Evolutionary conservation across 2,329 filamentous ascomycete genomes (phyloP).

Genomic region (Diaporthe ampelina): DNA sequence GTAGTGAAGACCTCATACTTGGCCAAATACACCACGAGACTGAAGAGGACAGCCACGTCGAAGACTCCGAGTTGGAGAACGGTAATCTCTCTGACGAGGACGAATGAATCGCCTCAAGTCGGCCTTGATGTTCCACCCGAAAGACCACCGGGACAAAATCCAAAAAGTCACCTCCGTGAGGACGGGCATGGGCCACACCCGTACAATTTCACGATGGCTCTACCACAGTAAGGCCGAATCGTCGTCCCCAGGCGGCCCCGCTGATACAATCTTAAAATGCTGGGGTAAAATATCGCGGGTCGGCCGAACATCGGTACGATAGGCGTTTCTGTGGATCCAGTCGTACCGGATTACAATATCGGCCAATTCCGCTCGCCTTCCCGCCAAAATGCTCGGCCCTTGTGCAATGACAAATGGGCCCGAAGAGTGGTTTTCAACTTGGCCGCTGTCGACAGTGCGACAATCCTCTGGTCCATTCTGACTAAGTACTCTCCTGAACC

Average conservation of each 20-base stretch:
- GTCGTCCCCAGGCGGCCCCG: constrained; percentile 18
- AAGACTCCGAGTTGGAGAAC: constrained; percentile 49
- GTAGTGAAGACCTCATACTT: constrained; percentile 74
- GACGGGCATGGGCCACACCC: constrained; percentile 5
- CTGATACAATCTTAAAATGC: constrained; percentile 33
- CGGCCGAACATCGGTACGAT: constrained; percentile 40
- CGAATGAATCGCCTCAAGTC: constrained; percentile 31
- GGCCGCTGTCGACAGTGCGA: not conserved
- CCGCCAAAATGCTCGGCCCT: constrained; percentile 39
- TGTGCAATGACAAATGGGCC: constrained; percentile 17
- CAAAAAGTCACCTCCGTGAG: not conserved
- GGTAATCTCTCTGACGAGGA: constrained; percentile 43
- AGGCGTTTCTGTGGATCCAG: constrained; percentile 34
- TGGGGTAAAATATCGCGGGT: constrained; percentile 36
- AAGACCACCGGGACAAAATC: not conserved
- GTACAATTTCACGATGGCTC: not conserved
- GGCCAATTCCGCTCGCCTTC: constrained; percentile 41
- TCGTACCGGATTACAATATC: constrained; percentile 33
- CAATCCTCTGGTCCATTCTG: not conserved
- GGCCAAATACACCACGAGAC: constrained; percentile 49
- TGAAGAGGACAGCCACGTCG: constrained; percentile 58
- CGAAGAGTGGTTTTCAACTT: not conserved
- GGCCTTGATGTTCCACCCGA: constrained; percentile 1
- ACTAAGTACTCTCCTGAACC: constrained; percentile 11
- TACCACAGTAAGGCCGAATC: constrained; percentile 13